Evolutionary conservation across 169 alveolate genomes (phyloP), one percentile per base, ranked within the genome.

Genomic region (Eimeria acervulina): DNA sequence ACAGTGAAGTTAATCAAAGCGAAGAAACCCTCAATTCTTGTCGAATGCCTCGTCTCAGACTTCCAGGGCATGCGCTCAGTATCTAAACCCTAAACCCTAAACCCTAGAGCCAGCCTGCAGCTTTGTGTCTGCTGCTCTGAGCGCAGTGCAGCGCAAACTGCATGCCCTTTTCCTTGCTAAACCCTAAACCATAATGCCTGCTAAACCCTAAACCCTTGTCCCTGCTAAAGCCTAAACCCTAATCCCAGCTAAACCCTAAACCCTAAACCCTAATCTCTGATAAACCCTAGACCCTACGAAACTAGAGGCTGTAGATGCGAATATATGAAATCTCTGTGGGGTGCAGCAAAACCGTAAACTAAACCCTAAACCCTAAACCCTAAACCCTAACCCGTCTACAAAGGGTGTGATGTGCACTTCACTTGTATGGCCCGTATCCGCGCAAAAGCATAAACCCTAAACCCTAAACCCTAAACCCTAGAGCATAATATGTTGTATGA

Each of bases 21-120:
- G 72, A 91, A 93, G 47, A 95, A 95, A 89, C 97, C 98, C 4
- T 92, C 88, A 42, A 90, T 97, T 72, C 94, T 97, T 51, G 96
- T 97, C 61, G 98, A 97, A 95, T 96, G 97, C 36, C 89, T 97
- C 31, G 98, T 97, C 47, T 87, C 97, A 2, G 98, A 97, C 76
- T 97, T 97, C 74, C 97, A 96, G 81, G 98, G 97, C 13, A 42
- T 78, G 89, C 10, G 40, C 12, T 42, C 63, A 13, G 63, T 78
- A 74, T 4, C 3, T 31, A 72, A 72, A 72, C 83, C 83, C 83
- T 78, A 78, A 78, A 78, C 59, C 89, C 89, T 76, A 36, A 72
- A 72, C 83, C 36, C 76, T 47, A 47, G 12, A 47, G 19, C 55
- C 55, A 7, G 12, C 19, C 55, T 7, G n/a, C n/a, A n/a, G n/a